Percentiles rank a stretch among this genome's conserved stretches.
These are phyloP conservation scores for Talaromyces nanjingensis DNA, from an alignment of 495 filamentous ascomycete species.

Conservation along the genomic window DNA sequence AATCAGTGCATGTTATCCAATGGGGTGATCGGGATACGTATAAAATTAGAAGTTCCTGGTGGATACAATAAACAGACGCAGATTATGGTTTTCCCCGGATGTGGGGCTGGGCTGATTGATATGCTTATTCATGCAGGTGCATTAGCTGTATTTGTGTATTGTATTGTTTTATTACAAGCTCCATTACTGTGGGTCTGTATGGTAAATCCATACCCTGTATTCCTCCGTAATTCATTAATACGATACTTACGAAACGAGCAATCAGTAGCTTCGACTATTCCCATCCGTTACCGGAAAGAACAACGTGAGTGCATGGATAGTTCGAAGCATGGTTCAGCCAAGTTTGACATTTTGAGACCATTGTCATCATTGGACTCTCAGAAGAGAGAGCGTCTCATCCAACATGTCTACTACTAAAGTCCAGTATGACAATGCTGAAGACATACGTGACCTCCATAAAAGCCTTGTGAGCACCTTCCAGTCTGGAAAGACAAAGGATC, in stretches of 20 bases:
- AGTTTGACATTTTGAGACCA: neutral
- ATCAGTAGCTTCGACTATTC: neutral
- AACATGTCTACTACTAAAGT: slow-evolving; percentile 6
- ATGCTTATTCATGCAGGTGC: slow-evolving; percentile 1
- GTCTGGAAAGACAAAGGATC: slow-evolving; percentile 26
- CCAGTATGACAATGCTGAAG: slow-evolving; percentile 6
- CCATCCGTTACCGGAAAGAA: neutral
- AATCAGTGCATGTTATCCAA: neutral
- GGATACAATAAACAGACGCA: neutral
- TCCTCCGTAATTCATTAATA: neutral
- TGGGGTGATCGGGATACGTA: neutral
- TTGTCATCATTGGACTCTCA: neutral
- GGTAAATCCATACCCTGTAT: neutral
- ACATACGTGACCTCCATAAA: slow-evolving; percentile 13
- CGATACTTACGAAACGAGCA: neutral
- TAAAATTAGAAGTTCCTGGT: neutral
- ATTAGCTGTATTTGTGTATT: neutral
- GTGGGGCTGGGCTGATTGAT: neutral
- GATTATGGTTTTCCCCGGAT: neutral
- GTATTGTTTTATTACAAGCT: neutral
- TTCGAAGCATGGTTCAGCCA: neutral
- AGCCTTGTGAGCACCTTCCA: slow-evolving; percentile 24
- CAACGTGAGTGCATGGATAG: neutral
- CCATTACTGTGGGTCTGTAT: neutral
- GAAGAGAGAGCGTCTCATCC: neutral